A percentile compares a stretch with the other conserved stretches of the same genome.
phyloP scores from a whole-genome alignment of 1,139 yeast species.

The Yamadazyma diospyri region DNA sequence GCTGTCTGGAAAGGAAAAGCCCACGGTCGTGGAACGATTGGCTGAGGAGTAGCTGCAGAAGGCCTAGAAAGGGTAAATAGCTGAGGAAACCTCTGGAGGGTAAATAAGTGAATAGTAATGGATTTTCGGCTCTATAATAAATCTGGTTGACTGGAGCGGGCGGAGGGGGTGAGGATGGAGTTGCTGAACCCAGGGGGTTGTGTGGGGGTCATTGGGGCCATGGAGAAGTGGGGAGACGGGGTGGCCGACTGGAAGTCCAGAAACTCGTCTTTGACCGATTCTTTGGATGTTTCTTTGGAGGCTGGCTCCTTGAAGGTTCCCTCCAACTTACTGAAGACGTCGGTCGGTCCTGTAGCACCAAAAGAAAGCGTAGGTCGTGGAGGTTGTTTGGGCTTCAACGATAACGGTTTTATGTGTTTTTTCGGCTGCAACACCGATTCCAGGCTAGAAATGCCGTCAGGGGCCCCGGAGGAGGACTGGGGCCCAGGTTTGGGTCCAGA shows the following conservation, averaged over 20 bases:
- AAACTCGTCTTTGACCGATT: constrained; percentile 14
- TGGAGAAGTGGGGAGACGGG: constrained; percentile 5
- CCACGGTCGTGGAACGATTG: background rate
- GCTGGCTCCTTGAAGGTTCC: constrained; percentile 10
- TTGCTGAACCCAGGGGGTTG: constrained; percentile 15
- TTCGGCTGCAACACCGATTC: constrained; percentile 14
- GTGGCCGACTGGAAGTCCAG: constrained; percentile 18
- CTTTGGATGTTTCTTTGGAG: too few species aligned
- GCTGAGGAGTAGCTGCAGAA: too few species aligned
- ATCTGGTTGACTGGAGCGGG: too few species aligned
- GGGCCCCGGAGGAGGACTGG: background rate
- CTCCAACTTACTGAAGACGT: constrained; percentile 12
- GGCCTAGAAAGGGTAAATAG: too few species aligned
- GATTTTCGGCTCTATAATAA: too few species aligned
- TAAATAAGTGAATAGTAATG: too few species aligned
- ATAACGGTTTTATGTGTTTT: constrained; percentile 10
- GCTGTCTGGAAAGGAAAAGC: constrained; percentile 1
- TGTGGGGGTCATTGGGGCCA: constrained; percentile 7
- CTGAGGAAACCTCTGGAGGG: too few species aligned
- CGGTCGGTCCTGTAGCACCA: constrained; percentile 3
- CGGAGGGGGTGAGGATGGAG: constrained; percentile 11
- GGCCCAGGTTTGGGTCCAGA: constrained; percentile 9
- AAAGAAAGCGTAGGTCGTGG: constrained; percentile 5
- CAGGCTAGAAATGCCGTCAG: background rate
- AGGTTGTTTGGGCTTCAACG: constrained; percentile 3